Evolutionary conservation across 2,329 filamentous ascomycete genomes (phyloP), one percentile per base, ranked within the genome.

Genomic region (Sphaerulina populicola): DNA sequence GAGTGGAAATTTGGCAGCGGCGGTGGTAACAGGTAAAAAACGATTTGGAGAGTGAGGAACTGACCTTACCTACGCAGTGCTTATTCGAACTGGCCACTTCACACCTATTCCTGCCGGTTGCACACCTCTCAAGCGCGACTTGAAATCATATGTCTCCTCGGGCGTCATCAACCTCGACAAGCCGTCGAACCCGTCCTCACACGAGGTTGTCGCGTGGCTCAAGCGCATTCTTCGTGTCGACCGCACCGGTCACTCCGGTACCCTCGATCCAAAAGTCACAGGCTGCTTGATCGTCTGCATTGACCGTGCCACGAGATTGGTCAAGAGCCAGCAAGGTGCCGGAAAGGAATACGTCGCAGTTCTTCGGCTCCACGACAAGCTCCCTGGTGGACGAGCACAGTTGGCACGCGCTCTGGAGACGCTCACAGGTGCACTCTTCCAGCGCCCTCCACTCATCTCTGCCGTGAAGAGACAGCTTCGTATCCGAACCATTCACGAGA

Each of bases 291-390:
- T 94, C 68, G 88, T 94, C 67, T 94, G 88, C 73, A 87, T 97
- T 69, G 93, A 97, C 74, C 89, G 93, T 67, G 93, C 93, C 49
- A 98, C 93, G 60, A 86, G 93, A 66, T 83, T 98, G 52, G 93
- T 98, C 71, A 98, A 98, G 79, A 95, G 90, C 47, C 93, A 98
- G 74, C 93, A 98, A 74, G 90, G 91, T 67, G 93, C 93, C 56
- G 93, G 93, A 79, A 98, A 98, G 77, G 93, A 98, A 76, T 98
- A 98, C 70, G 90, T 97, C 48, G 90, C 86, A 66, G 89, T 98
- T 55, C 88, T 97, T 65, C 82, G 93, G 65, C 80, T 98, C 57
- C 93, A 98, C 74, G 90, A 94, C 75, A 94, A 90, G 75, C 79
- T 98, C 49, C 87, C 90, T 47, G 93, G 91, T 60, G 91, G 91